These are phyloP conservation scores for Polyplosphaeria fusca DNA, from an alignment of 495 filamentous ascomycete genomes.

Conservation along the genomic window DNA sequence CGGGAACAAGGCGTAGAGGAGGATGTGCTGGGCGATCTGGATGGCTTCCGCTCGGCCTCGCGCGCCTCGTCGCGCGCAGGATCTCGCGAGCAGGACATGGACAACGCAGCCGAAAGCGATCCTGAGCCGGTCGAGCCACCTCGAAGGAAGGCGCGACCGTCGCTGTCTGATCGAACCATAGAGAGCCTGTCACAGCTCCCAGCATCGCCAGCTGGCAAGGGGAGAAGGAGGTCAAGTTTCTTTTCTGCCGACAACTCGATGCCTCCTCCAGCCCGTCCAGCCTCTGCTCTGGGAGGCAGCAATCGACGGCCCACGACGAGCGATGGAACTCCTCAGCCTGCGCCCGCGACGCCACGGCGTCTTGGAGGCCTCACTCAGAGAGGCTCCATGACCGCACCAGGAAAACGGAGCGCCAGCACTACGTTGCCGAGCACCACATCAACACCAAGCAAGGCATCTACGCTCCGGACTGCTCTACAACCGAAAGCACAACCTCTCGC, in stretches of 20 bases:
- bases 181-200: constrained; percentile 64
- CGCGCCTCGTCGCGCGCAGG: constrained; percentile 31
- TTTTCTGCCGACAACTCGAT: constrained; percentile 57
- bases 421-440: constrained; percentile 5
- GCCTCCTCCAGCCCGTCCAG: constrained; percentile 54
- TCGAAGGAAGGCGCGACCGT: constrained; percentile 45
- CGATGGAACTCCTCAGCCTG: constrained; percentile 47
- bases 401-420: constrained; percentile 37
- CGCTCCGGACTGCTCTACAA: no score
- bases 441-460: constrained; percentile 20
- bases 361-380: constrained; percentile 7
- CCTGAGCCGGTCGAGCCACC: constrained; percentile 16
- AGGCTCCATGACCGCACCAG: constrained; percentile 28
- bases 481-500: constrained; percentile 23
- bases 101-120: constrained; percentile 20
- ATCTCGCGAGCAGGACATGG: constrained; percentile 30
- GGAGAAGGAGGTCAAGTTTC: constrained; percentile 57
- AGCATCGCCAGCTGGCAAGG: constrained; percentile 55
- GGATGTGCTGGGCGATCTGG: constrained; percentile 33
- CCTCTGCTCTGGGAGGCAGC: constrained; percentile 50
- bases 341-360: constrained; percentile 23
- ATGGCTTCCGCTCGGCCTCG: constrained; percentile 33
- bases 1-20: constrained; percentile 3
- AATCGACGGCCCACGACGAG: constrained; percentile 50
- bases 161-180: constrained; percentile 66